Percentiles rank a stretch among this genome's conserved stretches.
Conservation (phyloP, 495 filamentous ascomycete species). For the Astrothelium macrocarpum region DNA sequence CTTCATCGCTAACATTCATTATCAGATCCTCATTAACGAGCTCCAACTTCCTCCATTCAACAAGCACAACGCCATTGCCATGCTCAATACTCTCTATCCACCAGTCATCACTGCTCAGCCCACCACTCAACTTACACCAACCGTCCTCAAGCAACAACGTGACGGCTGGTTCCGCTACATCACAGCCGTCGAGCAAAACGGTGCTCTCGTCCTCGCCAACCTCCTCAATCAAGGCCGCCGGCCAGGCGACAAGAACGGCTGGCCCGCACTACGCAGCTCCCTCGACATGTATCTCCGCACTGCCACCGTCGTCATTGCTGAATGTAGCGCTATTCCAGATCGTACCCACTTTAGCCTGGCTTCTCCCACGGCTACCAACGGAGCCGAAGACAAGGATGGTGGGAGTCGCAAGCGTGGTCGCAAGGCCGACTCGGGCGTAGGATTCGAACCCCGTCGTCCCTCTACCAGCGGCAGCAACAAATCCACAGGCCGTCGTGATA, state of each 20-base stretch:
- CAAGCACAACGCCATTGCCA: constrained; percentile 61
- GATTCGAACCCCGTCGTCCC: constrained; percentile 35
- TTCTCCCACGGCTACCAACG: constrained; percentile 12
- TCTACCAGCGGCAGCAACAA: constrained; percentile 33
- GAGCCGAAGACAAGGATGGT: constrained; percentile 12
- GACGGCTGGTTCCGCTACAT: constrained; percentile 61
- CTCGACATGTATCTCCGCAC: constrained; percentile 53
- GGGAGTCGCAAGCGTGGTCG: constrained; percentile 21
- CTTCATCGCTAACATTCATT: constrained; percentile 9
- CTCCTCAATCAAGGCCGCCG: constrained; percentile 46
- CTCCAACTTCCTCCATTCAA: constrained; percentile 55
- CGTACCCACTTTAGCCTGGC: constrained; percentile 34
- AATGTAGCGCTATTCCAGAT: constrained; percentile 44
- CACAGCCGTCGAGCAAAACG: constrained; percentile 48
- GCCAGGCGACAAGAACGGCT: constrained; percentile 45
- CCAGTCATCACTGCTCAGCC: constrained; percentile 38
- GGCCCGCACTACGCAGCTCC: constrained; percentile 44
- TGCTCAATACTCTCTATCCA: constrained; percentile 71
- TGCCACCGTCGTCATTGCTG: constrained; percentile 52
- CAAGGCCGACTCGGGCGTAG: constrained; percentile 57
- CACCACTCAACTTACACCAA: constrained; percentile 45
- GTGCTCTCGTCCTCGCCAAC: constrained; percentile 44
- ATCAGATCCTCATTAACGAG: constrained; percentile 59
- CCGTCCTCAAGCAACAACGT: constrained; percentile 48
- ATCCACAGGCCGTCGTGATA: constrained; percentile 4